These are phyloP conservation scores for Terfezia claveryi DNA, from an alignment of 495 filamentous ascomycete genomes.

Conservation along the genomic window DNA sequence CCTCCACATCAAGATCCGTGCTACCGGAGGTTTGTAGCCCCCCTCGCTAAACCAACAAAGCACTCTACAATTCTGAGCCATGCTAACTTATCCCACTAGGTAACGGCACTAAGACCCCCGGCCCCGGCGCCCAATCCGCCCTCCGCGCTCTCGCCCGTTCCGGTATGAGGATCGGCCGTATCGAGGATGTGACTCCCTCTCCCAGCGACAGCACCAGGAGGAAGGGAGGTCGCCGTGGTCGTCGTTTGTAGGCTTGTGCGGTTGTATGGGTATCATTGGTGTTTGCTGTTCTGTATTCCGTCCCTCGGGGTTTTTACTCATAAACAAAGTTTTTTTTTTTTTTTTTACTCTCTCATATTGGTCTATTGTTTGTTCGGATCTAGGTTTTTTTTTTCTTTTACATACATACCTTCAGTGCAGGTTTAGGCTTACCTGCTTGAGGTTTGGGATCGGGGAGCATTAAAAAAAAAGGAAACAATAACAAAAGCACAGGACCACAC, in stretches of 20 bases:
- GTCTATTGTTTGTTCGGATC: not conserved
- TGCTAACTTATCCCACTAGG: conserved; percentile 26
- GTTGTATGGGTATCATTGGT: not conserved
- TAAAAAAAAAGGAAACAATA: not conserved
- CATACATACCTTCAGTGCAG: not conserved
- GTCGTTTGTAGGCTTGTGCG: conserved; percentile 48
- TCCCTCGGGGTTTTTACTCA: not conserved
- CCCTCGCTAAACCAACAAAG: not conserved
- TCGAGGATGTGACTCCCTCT: conserved; percentile 98
- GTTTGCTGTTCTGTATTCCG: not conserved
- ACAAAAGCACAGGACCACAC: not conserved
- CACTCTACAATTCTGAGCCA: not conserved
- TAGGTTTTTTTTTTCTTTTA: not conserved
- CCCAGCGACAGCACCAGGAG: conserved; percentile 95
- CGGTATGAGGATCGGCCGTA: conserved; percentile 98
- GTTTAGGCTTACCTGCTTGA: not conserved
- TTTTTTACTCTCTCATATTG: not conserved
- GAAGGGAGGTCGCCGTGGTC: conserved; percentile 99
- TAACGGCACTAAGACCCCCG: conserved; percentile 99
- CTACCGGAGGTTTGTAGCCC: conserved; percentile 60
- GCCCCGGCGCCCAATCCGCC: conserved; percentile 93
- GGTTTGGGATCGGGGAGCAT: not conserved
- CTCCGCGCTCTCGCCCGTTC: conserved; percentile 95
- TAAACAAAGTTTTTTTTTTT: not conserved
- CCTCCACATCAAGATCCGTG: conserved; percentile 98